A percentile compares a stretch with the other conserved stretches of the same genome.
These are phyloP conservation scores for Beauveria varroae DNA, from an alignment of 2,329 filamentous ascomycete genomes.

Conservation along the genomic window DNA sequence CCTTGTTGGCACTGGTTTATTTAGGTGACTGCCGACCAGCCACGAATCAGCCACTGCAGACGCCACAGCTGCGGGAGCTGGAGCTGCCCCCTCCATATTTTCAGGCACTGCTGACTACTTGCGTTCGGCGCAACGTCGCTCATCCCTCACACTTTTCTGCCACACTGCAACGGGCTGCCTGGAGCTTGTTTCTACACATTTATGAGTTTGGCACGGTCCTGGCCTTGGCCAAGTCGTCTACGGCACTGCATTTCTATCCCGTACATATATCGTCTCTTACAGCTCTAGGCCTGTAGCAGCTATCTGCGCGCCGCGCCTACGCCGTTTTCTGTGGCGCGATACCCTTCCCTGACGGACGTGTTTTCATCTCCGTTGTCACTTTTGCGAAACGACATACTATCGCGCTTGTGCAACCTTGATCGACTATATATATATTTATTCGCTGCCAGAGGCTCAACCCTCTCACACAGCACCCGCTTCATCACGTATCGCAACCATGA, in stretches of 20 bases:
- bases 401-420: not conserved
- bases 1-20: no score
- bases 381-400: not conserved
- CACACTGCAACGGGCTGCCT: not conserved
- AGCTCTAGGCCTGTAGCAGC: not conserved
- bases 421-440: not conserved
- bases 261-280: not conserved
- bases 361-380: not conserved
- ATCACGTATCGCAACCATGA: constrained; percentile 15
- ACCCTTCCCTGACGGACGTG: not conserved
- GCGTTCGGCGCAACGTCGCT: no score
- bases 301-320: not conserved
- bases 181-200: not conserved
- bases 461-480: not conserved
- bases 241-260: not conserved
- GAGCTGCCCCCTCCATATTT: no score
- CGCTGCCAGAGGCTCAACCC: not conserved
- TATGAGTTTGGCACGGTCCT: not conserved
- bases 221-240: not conserved
- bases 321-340: not conserved
- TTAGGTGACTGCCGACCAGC: no score
- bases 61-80: no score
- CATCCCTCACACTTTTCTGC: not conserved
- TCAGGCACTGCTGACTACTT: no score
- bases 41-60: no score